Evolutionary conservation across 768 basidiomycete species (phyloP).

Genomic region (Suillus americanus): DNA sequence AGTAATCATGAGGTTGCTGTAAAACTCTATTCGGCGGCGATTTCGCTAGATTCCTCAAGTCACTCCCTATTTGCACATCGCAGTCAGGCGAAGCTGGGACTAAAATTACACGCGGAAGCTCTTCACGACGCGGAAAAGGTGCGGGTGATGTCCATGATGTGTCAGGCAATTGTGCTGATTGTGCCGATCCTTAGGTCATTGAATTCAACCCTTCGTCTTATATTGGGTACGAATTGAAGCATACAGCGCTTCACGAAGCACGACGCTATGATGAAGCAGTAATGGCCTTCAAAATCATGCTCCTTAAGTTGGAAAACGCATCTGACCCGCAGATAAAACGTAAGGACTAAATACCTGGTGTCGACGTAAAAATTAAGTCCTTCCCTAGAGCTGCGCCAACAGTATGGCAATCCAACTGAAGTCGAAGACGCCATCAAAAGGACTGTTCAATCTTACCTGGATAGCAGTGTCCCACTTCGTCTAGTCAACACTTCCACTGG

Average conservation of each 20-base stretch:
- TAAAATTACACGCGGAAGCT: background rate
- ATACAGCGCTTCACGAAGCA: background rate
- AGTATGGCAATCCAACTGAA: background rate
- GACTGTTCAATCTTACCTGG: background rate
- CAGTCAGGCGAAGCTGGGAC: background rate
- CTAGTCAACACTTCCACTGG: slow-evolving; percentile 3
- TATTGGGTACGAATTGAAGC: background rate
- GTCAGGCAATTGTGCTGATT: background rate
- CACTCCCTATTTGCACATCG: background rate
- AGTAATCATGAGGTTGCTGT: background rate
- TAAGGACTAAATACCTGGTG: background rate
- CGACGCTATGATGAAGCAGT: background rate
- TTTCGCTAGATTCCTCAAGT: background rate
- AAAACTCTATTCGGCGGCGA: background rate
- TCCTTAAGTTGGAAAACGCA: background rate
- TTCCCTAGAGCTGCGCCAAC: background rate
- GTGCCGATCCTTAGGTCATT: background rate
- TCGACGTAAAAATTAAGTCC: background rate
- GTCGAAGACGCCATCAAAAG: background rate
- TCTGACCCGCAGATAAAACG: background rate
- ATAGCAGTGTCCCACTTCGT: background rate
- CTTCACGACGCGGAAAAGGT: background rate
- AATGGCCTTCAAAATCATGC: background rate
- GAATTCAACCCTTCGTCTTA: background rate
- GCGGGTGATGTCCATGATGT: too few species aligned